Percentiles rank a stretch among this genome's conserved stretches.
Evolutionary conservation across 441 rosid species (phyloP).

Genomic region (Euphorbia schlechtendalii): DNA sequence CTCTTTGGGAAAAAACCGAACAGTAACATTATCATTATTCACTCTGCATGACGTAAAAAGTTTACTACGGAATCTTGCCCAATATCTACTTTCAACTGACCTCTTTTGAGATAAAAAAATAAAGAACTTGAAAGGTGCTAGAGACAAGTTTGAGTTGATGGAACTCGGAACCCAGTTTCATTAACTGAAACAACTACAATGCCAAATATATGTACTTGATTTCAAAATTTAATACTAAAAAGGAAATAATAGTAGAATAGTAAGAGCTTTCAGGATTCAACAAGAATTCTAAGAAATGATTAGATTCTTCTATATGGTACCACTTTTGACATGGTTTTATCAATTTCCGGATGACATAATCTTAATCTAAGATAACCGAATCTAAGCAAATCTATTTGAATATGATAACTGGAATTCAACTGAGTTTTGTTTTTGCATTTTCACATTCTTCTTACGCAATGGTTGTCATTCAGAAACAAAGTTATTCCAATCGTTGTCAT

Average conservation of each 20-base stretch:
- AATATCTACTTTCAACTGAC: neutral
- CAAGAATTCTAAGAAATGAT: too few species aligned
- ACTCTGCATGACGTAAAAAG: neutral
- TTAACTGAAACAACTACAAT: too few species aligned
- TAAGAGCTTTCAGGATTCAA: too few species aligned
- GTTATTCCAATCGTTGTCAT: too few species aligned
- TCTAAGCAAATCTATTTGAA: neutral
- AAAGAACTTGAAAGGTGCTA: neutral
- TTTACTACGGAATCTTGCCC: neutral
- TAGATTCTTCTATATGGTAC: too few species aligned
- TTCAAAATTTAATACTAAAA: too few species aligned
- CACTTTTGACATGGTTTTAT: neutral
- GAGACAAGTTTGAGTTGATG: neutral
- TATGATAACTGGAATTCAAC: too few species aligned
- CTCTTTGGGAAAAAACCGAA: neutral
- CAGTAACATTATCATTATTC: neutral
- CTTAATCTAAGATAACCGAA: neutral
- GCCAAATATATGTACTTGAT: too few species aligned
- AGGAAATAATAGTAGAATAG: too few species aligned
- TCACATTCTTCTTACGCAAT: neutral
- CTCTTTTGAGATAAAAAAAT: neutral
- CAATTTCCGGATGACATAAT: neutral
- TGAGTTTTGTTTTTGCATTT: neutral
- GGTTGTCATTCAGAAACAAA: neutral
- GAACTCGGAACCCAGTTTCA: too few species aligned